Conservation (phyloP, 257 asterid species). For the Capsicum chinense region DNA sequence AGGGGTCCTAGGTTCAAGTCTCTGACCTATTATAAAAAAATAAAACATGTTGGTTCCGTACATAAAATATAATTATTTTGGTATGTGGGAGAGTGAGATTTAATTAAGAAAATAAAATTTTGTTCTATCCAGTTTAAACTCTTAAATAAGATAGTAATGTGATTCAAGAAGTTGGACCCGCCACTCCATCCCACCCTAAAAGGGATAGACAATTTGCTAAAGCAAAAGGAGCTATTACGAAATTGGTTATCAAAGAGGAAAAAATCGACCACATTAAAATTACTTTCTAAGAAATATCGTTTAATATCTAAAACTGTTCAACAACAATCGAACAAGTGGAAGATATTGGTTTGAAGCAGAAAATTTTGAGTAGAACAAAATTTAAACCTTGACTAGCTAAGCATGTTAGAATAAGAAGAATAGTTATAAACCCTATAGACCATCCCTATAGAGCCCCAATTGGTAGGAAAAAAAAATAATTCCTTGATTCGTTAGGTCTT, state of each 20-base stretch:
- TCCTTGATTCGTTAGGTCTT: neutral
- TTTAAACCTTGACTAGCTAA: neutral
- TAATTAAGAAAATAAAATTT: neutral
- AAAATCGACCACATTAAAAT: neutral
- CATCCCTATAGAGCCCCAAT: neutral
- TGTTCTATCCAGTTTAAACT: too few relatives aligned
- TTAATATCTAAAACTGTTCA: too few relatives aligned
- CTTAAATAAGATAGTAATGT: neutral
- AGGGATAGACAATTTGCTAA: neutral
- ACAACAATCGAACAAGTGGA: neutral
- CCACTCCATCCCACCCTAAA: too few relatives aligned
- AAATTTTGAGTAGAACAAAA: too few relatives aligned
- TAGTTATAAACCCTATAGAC: neutral
- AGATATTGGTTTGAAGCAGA: neutral
- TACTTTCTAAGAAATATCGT: neutral
- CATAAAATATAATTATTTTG: too few relatives aligned
- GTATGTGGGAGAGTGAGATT: too few relatives aligned
- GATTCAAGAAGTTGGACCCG: neutral
- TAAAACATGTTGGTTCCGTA: neutral
- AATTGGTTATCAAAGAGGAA: neutral
- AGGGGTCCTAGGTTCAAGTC: neutral
- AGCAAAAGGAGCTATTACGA: fast-evolving
- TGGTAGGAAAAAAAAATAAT: neutral
- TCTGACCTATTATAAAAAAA: neutral
- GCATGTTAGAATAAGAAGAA: neutral